Evolutionary conservation across 768 basidiomycete genomes (phyloP).

Genomic region (Lyophyllum semitale): DNA sequence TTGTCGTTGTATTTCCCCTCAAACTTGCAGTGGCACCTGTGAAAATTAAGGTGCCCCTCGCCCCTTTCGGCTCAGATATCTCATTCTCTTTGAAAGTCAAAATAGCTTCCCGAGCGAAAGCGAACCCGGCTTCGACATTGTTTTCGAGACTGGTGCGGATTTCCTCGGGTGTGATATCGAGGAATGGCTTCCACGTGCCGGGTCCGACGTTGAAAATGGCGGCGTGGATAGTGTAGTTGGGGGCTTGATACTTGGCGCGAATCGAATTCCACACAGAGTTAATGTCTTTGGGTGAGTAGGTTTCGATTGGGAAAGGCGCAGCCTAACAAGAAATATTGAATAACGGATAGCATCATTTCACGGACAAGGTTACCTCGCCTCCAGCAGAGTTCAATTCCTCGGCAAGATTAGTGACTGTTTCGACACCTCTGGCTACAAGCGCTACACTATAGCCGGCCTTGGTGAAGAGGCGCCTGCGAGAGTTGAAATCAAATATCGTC

Average conservation of each 20-base stretch:
- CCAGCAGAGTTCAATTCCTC: neutral
- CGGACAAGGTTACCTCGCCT: neutral
- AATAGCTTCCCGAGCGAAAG: conserved; percentile 64
- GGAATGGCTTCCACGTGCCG: conserved; percentile 66
- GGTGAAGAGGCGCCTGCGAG: neutral
- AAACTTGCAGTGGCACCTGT: conserved; percentile 73
- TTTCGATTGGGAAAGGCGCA: conserved; percentile 52
- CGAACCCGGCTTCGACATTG: conserved; percentile 60
- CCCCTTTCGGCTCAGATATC: conserved; percentile 47
- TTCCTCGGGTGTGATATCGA: conserved; percentile 62
- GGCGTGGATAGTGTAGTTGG: conserved; percentile 53
- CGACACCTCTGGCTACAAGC: conserved; percentile 59
- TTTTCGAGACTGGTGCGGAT: conserved; percentile 49
- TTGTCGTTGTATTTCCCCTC: conserved; percentile 62
- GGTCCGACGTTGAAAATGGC: conserved; percentile 67
- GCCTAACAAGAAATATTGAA: conserved; percentile 43
- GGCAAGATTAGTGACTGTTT: conserved; percentile 52
- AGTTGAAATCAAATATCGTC: neutral
- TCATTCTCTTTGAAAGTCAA: conserved; percentile 60
- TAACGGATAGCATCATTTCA: neutral
- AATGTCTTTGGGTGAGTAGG: conserved; percentile 53
- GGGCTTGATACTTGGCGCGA: conserved; percentile 45
- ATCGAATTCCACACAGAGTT: conserved; percentile 49
- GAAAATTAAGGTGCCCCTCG: conserved; percentile 66
- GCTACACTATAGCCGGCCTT: conserved; percentile 63